Evolutionary conservation across 164 flowering plant species (phyloP).

Genomic region (Akebia trifoliata): DNA sequence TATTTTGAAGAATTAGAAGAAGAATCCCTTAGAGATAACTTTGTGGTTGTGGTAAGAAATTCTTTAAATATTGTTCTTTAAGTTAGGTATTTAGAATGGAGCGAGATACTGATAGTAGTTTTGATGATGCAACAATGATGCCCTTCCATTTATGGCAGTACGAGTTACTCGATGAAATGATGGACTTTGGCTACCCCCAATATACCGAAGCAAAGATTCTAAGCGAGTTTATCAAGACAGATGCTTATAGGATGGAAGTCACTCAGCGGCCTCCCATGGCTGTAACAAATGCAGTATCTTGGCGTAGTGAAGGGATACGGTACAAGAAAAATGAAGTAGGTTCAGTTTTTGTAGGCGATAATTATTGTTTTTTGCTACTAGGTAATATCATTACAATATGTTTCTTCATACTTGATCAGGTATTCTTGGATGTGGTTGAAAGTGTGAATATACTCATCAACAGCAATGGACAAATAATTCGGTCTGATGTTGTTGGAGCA

Average conservation of each 20-base stretch:
- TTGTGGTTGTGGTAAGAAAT: constrained; percentile 89
- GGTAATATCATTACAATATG: no score
- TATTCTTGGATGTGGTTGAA: constrained; percentile 96
- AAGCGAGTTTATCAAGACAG: constrained; percentile 97
- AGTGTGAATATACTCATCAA: constrained; percentile 97
- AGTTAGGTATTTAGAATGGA: background rate
- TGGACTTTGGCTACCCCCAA: constrained; percentile 99
- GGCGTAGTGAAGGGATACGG: constrained; percentile 97
- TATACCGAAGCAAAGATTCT: constrained; percentile 96
- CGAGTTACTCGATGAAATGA: constrained; percentile 97
- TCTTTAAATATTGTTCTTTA: constrained; percentile 8
- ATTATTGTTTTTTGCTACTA: no score
- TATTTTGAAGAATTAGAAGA: constrained; percentile 97
- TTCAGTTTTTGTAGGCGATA: constrained; percentile 8
- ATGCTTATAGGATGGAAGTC: constrained; percentile 99
- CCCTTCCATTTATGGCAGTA: constrained; percentile 47
- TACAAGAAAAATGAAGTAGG: constrained; percentile 97
- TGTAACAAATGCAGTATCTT: constrained; percentile 99
- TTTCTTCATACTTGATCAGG: constrained; percentile 35
- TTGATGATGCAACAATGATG: constrained; percentile 10
- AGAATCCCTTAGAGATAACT: constrained; percentile 95
- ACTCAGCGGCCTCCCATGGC: constrained; percentile 99
- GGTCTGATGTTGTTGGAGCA: constrained; percentile 98
- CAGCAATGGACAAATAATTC: constrained; percentile 92
- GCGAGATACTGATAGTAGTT: no score